Evolutionary conservation across 192 early-diverging fungal species (phyloP), one percentile per base, ranked within the genome.

Genomic region (Gaertneriomyces semiglobifer): DNA sequence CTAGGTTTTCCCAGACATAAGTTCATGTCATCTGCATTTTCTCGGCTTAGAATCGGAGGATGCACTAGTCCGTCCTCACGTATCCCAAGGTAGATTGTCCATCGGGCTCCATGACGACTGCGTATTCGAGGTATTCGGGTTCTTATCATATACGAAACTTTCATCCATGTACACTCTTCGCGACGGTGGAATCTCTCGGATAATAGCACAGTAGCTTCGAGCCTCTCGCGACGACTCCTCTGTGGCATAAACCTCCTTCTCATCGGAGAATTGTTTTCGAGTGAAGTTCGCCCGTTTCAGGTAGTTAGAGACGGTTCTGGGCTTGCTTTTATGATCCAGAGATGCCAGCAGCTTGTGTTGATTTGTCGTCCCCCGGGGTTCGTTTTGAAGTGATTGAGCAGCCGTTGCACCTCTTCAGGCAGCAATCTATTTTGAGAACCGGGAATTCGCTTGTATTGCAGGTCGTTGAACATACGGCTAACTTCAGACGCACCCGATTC

Each of bases 401-500:
- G 9, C n/a, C n/a, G 47, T n/a, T 48, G 10, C 9, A 48, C 47
- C n/a, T 48, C 47, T 48, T 48, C 47, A n/a, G n/a, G n/a, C n/a
- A n/a, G n/a, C n/a, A n/a, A n/a, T n/a, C n/a, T n/a, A n/a, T n/a
- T n/a, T n/a, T n/a, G n/a, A n/a, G n/a, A n/a, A n/a, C n/a, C n/a
- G n/a, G n/a, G n/a, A n/a, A n/a, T n/a, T n/a, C n/a, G n/a, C n/a
- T n/a, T n/a, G n/a, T n/a, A n/a, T n/a, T n/a, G n/a, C n/a, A n/a
- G n/a, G n/a, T n/a, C n/a, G n/a, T 56, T 20, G 12, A 20, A 10
- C 54, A 56, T 56, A 56, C 54, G 18, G 54, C 54, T 56, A 18
- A 56, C 54, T 56, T 56, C 54, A 56, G 47, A 48, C n/a, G 47
- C 47, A 48, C 47, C 54, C 54, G 18, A 18, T 11, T 11, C 54